Conservation (phyloP, 768 basidiomycete genomes). For the Solioccasus polychromus region DNA sequence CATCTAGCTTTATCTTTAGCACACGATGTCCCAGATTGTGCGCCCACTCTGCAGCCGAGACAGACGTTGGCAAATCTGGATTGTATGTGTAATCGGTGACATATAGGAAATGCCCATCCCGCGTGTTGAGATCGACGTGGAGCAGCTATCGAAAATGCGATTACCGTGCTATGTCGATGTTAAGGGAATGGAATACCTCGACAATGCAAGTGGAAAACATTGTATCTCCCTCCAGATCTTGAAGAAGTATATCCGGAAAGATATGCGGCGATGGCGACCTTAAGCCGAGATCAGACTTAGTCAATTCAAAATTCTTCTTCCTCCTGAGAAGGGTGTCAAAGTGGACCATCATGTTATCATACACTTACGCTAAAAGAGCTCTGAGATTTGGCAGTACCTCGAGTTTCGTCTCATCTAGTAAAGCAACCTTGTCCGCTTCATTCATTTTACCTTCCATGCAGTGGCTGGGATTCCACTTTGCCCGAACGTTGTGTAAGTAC, state of each 20-base stretch:
- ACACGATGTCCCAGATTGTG: constrained; percentile 48
- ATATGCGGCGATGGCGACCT: constrained; percentile 24
- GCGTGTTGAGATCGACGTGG: constrained; percentile 33
- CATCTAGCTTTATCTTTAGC: constrained; percentile 50
- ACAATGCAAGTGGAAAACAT: constrained; percentile 54
- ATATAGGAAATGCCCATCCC: constrained; percentile 41
- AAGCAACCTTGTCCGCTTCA: constrained; percentile 40
- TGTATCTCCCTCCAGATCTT: constrained; percentile 41
- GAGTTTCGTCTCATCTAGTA: constrained; percentile 40
- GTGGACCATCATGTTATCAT: background rate
- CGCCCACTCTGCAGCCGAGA: constrained; percentile 36
- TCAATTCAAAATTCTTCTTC: constrained; percentile 40
- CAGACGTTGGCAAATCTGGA: constrained; percentile 35
- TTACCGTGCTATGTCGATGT: background rate
- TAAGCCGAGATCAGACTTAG: constrained; percentile 16
- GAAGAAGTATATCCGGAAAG: constrained; percentile 46
- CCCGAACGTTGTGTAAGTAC: constrained; percentile 50
- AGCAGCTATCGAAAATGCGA: constrained; percentile 40
- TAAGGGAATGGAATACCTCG: constrained; percentile 41
- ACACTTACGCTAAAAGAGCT: constrained; percentile 50
- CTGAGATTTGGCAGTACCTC: constrained; percentile 38
- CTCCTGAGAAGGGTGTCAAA: constrained; percentile 38
- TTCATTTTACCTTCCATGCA: constrained; percentile 54
- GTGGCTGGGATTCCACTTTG: constrained; percentile 36
- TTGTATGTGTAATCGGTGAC: constrained; percentile 67